A percentile compares a stretch with the other conserved stretches of the same genome.
These are phyloP conservation scores for Postia placenta DNA, from an alignment of 768 basidiomycete genomes.

Conservation along the genomic window DNA sequence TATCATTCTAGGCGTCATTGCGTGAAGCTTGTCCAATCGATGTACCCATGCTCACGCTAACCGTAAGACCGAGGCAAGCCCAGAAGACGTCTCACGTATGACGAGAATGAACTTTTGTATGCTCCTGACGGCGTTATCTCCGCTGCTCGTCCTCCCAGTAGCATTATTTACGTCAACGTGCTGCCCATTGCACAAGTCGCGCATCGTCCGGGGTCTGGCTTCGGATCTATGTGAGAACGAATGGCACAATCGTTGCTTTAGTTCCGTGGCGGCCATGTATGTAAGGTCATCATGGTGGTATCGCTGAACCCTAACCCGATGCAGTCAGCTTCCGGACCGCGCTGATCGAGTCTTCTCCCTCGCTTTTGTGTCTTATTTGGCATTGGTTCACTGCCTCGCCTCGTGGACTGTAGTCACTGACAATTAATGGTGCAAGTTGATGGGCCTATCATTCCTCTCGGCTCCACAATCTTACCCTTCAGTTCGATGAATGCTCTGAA, in stretches of 20 bases:
- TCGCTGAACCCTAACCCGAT: neutral
- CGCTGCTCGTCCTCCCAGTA: neutral
- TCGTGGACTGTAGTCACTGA: too few relatives aligned
- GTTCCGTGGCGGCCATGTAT: neutral
- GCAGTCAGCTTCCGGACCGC: neutral
- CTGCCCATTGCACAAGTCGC: neutral
- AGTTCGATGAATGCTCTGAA: neutral
- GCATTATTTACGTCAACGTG: too few relatives aligned
- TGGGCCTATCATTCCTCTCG: neutral
- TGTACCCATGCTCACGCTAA: neutral
- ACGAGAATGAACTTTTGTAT: neutral
- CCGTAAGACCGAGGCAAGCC: neutral
- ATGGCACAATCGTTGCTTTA: too few relatives aligned
- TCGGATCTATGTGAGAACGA: neutral
- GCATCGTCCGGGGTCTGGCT: neutral
- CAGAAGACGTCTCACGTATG: neutral
- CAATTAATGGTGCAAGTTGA: neutral
- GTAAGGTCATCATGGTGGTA: neutral
- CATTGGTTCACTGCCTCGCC: neutral
- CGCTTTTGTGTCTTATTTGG: neutral
- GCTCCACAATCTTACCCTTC: neutral
- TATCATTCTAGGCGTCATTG: conserved; percentile 28
- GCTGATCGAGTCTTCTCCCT: too few relatives aligned
- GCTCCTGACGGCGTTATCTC: neutral
- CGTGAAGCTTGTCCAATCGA: conserved; percentile 16